Conservation (phyloP, 2,329 filamentous ascomycete genomes). For the Monosporascus sp. region DNA sequence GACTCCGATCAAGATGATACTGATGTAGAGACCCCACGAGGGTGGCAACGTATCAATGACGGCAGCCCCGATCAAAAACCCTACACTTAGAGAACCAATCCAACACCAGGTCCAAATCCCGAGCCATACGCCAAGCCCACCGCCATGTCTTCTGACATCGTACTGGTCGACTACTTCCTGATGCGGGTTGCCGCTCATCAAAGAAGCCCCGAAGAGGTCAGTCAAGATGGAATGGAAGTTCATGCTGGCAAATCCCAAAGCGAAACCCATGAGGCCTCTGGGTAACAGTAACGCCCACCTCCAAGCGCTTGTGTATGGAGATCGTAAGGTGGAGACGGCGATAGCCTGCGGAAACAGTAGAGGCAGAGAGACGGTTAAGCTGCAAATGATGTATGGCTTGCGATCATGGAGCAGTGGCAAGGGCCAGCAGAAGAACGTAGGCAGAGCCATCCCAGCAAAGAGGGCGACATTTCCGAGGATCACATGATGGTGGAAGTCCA, state of each 20-base stretch:
- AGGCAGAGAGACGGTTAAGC: constrained; percentile 64
- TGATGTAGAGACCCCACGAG: constrained; percentile 71
- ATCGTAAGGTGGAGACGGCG: constrained; percentile 51
- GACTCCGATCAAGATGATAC: constrained; percentile 59
- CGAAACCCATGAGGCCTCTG: constrained; percentile 60
- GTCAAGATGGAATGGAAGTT: constrained; percentile 68
- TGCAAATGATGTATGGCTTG: constrained; percentile 69
- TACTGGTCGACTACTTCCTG: constrained; percentile 63
- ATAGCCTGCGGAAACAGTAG: constrained; percentile 73
- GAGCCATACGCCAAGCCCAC: constrained; percentile 75
- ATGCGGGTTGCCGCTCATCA: constrained; percentile 68
- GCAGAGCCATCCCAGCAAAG: constrained; percentile 65
- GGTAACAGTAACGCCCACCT: constrained; percentile 57
- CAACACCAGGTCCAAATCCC: constrained; percentile 75
- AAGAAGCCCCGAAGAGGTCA: constrained; percentile 70
- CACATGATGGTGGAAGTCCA: constrained; percentile 60
- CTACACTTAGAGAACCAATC: constrained; percentile 65
- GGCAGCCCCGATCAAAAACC: constrained; percentile 65
- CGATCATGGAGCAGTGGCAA: constrained; percentile 69
- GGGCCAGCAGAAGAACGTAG: constrained; percentile 68
- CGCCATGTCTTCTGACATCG: constrained; percentile 69
- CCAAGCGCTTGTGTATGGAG: constrained; percentile 51
- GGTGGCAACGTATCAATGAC: constrained; percentile 62
- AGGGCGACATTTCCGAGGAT: constrained; percentile 71
- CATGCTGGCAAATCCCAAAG: constrained; percentile 71